Evolutionary conservation across 1,284 basidiomycete genomes (phyloP).

Genomic region (Moniliophthora roreri): DNA sequence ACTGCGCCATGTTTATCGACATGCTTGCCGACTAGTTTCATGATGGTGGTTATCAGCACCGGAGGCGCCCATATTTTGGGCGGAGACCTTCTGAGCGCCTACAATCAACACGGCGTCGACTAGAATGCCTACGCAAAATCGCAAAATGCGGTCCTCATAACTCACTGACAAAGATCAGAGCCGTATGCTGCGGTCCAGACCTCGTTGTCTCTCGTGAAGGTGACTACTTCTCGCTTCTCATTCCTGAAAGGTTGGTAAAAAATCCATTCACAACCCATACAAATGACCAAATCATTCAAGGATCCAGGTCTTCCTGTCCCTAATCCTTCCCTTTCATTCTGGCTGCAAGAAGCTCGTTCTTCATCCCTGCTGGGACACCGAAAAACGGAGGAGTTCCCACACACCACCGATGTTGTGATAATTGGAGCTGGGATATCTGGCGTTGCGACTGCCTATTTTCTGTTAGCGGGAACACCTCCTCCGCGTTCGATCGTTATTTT

Average conservation of each 20-base stretch:
- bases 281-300: too few relatives aligned
- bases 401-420: constrained; percentile 21
- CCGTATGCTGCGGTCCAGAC: too few relatives aligned
- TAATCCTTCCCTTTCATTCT: constrained; percentile 19
- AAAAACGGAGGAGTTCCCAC: constrained; percentile 21
- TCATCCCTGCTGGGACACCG: constrained; percentile 21
- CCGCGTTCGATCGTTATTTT: constrained; percentile 4
- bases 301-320: constrained; percentile 3
- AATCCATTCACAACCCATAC: too few relatives aligned
- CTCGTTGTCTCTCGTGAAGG: too few relatives aligned
- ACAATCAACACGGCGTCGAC: too few relatives aligned
- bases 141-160: too few relatives aligned
- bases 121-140: too few relatives aligned
- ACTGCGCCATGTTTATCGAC: constrained; percentile 82
- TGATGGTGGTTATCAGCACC: constrained; percentile 27
- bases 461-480: too few relatives aligned
- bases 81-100: too few relatives aligned
- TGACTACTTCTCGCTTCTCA: too few relatives aligned
- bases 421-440: constrained; percentile 23
- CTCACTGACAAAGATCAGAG: too few relatives aligned
- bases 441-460: neutral
- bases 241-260: too few relatives aligned
- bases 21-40: constrained; percentile 76
- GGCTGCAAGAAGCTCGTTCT: constrained; percentile 23
- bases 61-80: neutral